Conservation (phyloP, 306 rosid species). For the Quercus mongolica region DNA sequence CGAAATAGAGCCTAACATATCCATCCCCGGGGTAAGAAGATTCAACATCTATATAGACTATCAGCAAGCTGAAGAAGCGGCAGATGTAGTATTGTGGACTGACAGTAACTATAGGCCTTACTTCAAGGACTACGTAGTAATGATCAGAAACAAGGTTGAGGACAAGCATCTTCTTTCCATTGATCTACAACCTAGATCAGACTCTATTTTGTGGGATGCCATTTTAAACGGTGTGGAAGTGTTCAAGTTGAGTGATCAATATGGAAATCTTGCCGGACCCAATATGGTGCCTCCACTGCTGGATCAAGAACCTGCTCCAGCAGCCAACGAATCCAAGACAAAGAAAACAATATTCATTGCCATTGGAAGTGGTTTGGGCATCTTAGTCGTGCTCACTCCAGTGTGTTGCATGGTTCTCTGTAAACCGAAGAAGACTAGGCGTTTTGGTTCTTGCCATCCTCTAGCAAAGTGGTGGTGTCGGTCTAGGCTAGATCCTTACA, state of each 20-base stretch:
- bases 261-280: not conserved
- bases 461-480: too few species aligned
- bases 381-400: not conserved
- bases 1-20: not conserved
- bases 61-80: accelerated
- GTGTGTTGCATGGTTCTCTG: not conserved
- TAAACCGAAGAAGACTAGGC: not conserved
- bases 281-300: not conserved
- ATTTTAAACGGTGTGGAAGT: slow-evolving; percentile 28
- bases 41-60: not conserved
- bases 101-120: not conserved
- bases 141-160: not conserved
- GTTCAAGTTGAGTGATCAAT: slow-evolving; percentile 14
- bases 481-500: too few species aligned
- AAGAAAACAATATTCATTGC: not conserved
- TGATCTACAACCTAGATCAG: not conserved
- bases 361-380: not conserved
- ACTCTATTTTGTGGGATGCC: accelerated
- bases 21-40: accelerated
- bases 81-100: not conserved
- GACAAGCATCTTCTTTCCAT: slow-evolving; percentile 19
- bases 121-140: not conserved
- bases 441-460: not conserved
- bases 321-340: not conserved
- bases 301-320: not conserved